These are phyloP conservation scores for Ceratocystis albifundus DNA, from an alignment of 2,329 filamentous ascomycete species.

Conservation along the genomic window DNA sequence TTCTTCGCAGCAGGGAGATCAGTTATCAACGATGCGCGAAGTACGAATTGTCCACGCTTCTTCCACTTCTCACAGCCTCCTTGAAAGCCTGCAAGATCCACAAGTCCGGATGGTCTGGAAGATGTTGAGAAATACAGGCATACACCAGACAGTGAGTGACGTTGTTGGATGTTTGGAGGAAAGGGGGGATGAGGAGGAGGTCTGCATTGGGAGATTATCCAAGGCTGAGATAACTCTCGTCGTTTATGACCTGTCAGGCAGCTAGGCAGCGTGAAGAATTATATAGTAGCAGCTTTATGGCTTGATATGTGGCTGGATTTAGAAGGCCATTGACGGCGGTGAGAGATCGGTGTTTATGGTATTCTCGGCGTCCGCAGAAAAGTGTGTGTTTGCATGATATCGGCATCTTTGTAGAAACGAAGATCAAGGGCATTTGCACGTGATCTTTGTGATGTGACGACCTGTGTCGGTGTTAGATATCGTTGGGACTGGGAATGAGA, in stretches of 20 bases:
- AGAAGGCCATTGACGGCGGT: neutral
- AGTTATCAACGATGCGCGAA: neutral
- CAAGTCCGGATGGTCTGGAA: neutral
- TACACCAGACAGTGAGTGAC: neutral
- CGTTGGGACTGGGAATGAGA: no score
- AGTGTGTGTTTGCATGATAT: no score
- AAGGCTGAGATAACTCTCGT: neutral
- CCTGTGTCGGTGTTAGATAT: no score
- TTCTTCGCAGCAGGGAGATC: neutral
- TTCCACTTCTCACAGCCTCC: neutral
- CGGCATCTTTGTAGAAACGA: no score
- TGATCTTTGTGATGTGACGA: no score
- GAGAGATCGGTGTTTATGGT: neutral
- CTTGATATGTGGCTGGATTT: neutral
- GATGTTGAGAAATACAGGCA: neutral
- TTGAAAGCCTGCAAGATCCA: neutral
- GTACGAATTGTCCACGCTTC: neutral
- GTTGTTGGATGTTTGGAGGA: neutral
- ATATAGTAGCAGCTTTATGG: neutral
- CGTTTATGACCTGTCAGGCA: neutral
- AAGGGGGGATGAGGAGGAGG: neutral
- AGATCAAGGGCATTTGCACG: no score
- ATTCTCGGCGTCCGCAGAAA: no score
- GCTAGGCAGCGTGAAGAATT: conserved; percentile 1
- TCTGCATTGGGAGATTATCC: neutral